A percentile compares a stretch with the other conserved stretches of the same genome.
Conservation (phyloP, 2,329 filamentous ascomycete species). For the Fusarium sp. region DNA sequence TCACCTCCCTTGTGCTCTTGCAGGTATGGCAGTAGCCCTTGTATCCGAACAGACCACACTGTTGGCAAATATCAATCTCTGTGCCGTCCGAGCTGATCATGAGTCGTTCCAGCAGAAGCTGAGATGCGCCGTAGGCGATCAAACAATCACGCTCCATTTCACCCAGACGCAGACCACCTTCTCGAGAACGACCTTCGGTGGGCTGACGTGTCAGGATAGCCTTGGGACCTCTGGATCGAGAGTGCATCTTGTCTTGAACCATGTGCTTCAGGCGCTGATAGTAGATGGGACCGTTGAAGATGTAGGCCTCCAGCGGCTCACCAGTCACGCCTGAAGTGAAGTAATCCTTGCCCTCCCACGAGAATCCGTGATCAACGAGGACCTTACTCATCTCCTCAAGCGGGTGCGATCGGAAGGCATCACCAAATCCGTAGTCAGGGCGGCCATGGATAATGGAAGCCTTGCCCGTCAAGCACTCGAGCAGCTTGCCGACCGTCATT, state of each 20-base stretch:
- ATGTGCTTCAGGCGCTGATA: slow-evolving; percentile 99
- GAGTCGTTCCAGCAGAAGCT: slow-evolving; percentile 89
- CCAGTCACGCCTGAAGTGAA: slow-evolving; percentile 96
- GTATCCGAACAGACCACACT: slow-evolving; percentile 95
- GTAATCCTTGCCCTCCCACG: slow-evolving; percentile 97
- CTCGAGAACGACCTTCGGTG: slow-evolving; percentile 92
- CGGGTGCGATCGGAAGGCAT: slow-evolving; percentile 85
- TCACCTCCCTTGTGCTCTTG: slow-evolving; percentile 84
- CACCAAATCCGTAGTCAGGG: slow-evolving; percentile 84
- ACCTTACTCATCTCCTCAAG: slow-evolving; percentile 91
- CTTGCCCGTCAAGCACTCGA: slow-evolving; percentile 95
- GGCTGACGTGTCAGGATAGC: slow-evolving; percentile 95
- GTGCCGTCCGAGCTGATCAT: slow-evolving; percentile 96
- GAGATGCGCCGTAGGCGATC: slow-evolving; percentile 95
- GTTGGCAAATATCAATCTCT: slow-evolving; percentile 92
- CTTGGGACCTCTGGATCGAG: slow-evolving; percentile 87
- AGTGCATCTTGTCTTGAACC: slow-evolving; percentile 99
- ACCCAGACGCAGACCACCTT: slow-evolving; percentile 91
- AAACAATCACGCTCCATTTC: slow-evolving; percentile 99
- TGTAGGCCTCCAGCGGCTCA: slow-evolving; percentile 92
- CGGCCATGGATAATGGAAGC: slow-evolving; percentile 88
- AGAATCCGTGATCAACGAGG: slow-evolving; percentile 89
- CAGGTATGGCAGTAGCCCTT: slow-evolving; percentile 95
- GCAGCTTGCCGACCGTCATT: slow-evolving; percentile 98
- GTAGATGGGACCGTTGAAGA: slow-evolving; percentile 99